phyloP scores from a whole-genome alignment of 2,329 filamentous ascomycete genomes.

The Madurella mycetomatis region DNA sequence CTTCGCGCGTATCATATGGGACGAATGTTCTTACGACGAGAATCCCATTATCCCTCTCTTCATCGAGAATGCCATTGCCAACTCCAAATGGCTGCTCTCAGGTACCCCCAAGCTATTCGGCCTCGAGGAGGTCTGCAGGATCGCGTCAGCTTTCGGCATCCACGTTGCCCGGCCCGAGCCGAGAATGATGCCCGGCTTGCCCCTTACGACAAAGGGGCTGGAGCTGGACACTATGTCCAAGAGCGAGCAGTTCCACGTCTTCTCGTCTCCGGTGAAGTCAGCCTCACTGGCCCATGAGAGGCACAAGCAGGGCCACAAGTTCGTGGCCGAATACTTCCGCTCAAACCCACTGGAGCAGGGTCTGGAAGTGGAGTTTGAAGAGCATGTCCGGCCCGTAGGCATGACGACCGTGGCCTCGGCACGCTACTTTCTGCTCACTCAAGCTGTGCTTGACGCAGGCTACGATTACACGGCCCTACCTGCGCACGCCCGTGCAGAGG shows the following conservation, averaged over 20 bases:
- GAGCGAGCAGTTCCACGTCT: constrained; percentile 33
- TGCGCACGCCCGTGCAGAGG: constrained; percentile 3
- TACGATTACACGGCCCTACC: constrained; percentile 15
- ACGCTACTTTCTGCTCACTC: constrained; percentile 15
- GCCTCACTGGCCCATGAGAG: constrained; percentile 33
- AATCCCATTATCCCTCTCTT: constrained; percentile 29
- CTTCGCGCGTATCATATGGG: constrained; percentile 38
- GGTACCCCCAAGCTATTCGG: constrained; percentile 38
- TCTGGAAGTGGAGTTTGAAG: background rate
- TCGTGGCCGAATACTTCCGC: constrained; percentile 56
- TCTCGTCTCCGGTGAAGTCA: constrained; percentile 31
- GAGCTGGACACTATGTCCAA: constrained; percentile 26
- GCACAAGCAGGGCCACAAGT: constrained; percentile 41
- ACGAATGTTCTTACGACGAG: constrained; percentile 41
- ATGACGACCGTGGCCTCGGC: constrained; percentile 7
- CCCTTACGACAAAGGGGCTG: constrained; percentile 34
- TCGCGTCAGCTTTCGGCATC: constrained; percentile 34
- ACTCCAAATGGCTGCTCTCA: constrained; percentile 41
- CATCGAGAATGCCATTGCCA: constrained; percentile 30
- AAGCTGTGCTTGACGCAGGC: constrained; percentile 16
- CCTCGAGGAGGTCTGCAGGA: constrained; percentile 34
- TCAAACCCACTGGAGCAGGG: constrained; percentile 35
- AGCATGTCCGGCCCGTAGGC: constrained; percentile 4
- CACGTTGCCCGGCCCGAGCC: constrained; percentile 37
- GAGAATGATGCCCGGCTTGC: constrained; percentile 33